These are phyloP conservation scores for Aspergillus awamori DNA, from an alignment of 2,329 filamentous ascomycete species.

Conservation along the genomic window DNA sequence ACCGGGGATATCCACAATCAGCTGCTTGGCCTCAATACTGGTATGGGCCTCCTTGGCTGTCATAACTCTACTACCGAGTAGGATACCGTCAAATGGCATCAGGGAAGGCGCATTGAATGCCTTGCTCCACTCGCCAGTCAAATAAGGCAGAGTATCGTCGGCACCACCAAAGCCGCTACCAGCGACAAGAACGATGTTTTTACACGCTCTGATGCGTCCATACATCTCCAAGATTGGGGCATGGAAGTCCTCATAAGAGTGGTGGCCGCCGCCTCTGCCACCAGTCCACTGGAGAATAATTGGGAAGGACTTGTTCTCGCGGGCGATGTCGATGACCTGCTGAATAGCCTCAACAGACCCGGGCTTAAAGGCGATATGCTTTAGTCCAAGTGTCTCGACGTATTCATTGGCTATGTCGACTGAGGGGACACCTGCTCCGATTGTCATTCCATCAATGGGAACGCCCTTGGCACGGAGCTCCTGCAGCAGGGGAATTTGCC, in stretches of 20 bases:
- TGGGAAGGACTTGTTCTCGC: not conserved
- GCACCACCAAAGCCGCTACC: conserved; percentile 1
- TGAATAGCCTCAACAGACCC: not conserved
- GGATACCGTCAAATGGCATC: conserved; percentile 3
- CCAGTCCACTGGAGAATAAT: conserved; percentile 3
- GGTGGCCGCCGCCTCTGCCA: not conserved
- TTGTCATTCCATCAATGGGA: not conserved
- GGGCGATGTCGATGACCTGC: conserved; percentile 1
- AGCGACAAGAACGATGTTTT: not conserved
- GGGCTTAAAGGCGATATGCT: conserved; percentile 2
- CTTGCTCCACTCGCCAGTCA: conserved; percentile 2
- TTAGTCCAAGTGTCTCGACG: not conserved
- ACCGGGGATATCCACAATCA: not conserved
- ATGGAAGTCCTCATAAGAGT: conserved; percentile 2
- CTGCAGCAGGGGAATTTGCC: conserved; percentile 7
- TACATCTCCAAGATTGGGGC: not conserved
- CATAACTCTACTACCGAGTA: conserved; percentile 1
- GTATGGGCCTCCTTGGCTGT: conserved; percentile 4
- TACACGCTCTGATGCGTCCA: not conserved
- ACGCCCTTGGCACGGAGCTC: conserved; percentile 2
- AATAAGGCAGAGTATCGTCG: not conserved
- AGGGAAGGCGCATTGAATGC: not conserved
- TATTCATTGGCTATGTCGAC: not conserved
- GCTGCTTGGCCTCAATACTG: not conserved
- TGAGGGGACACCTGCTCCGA: not conserved